Evolutionary conservation across 176 grass and related monocot species (phyloP).

Genomic region (Musa troglodytarum): DNA sequence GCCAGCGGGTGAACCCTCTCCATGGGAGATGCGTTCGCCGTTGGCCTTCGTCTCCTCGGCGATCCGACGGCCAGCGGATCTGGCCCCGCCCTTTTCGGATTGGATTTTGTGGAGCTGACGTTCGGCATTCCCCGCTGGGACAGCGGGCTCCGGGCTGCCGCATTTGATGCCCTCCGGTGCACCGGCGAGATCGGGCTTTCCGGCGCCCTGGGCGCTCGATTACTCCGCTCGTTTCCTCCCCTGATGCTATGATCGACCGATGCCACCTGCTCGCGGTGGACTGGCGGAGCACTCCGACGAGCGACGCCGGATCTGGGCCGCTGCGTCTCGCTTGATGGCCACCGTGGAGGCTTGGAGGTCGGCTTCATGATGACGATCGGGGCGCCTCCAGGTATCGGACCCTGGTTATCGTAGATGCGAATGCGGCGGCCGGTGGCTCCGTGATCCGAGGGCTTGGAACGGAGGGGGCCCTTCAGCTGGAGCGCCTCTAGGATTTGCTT

Average conservation of each 20-base stretch:
- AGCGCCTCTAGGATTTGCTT: slow-evolving; percentile 89
- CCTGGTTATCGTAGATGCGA: slow-evolving; percentile 15
- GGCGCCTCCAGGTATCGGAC: neutral
- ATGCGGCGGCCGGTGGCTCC: slow-evolving; percentile 10
- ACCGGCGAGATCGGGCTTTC: slow-evolving; percentile 35
- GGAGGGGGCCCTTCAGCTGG: slow-evolving; percentile 84
- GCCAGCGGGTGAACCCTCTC: neutral
- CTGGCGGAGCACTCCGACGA: neutral
- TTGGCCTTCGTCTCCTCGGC: slow-evolving; percentile 23
- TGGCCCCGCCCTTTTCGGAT: slow-evolving; percentile 2
- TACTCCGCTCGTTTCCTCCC: slow-evolving; percentile 10
- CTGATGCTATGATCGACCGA: slow-evolving; percentile 12
- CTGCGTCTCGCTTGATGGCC: neutral
- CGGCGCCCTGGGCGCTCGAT: slow-evolving; percentile 11
- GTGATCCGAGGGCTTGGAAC: slow-evolving; percentile 1
- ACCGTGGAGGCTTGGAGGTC: slow-evolving; percentile 6
- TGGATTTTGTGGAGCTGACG: slow-evolving; percentile 28
- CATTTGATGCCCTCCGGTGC: slow-evolving; percentile 6
- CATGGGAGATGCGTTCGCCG: neutral
- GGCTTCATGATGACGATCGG: slow-evolving; percentile 71
- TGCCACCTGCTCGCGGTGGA: neutral
- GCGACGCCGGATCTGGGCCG: slow-evolving; percentile 1
- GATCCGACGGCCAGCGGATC: slow-evolving; percentile 20
- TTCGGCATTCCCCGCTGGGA: slow-evolving; percentile 34
- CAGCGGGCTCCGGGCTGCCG: slow-evolving; percentile 18